Percentiles rank a stretch among this genome's conserved stretches.
phyloP scores from a whole-genome alignment of 805 yeast genomes.

The Kazachstania psychrophila region DNA sequence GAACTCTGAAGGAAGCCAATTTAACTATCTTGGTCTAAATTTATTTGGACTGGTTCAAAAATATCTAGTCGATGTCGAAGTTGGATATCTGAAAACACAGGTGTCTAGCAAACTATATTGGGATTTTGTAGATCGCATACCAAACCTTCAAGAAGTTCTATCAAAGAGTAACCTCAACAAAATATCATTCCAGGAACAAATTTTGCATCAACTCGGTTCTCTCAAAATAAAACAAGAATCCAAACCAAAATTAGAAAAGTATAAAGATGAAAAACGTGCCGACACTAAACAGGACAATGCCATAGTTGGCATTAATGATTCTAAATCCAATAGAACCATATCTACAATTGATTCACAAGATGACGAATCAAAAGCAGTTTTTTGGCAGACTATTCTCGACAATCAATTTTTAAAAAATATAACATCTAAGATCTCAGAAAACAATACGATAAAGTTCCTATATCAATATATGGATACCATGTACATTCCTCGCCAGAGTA shows the following conservation, averaged over 20 bases:
- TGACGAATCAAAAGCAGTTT: too few species aligned
- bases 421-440: too few species aligned
- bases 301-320: too few species aligned
- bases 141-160: slow-evolving; percentile 8
- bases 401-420: too few species aligned
- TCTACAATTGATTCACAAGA: too few species aligned
- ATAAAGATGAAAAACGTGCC: neutral
- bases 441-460: neutral
- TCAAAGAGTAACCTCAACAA: slow-evolving; percentile 1
- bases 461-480: neutral
- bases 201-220: slow-evolving; percentile 8
- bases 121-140: slow-evolving; percentile 10
- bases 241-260: too few species aligned
- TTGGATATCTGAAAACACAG: slow-evolving; percentile 6
- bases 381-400: too few species aligned
- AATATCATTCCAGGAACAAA: slow-evolving; percentile 6
- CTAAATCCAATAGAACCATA: too few species aligned
- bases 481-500: neutral
- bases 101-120: slow-evolving; percentile 10
- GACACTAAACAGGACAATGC: too few species aligned
- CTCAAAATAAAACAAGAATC: too few species aligned
- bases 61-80: slow-evolving; percentile 13
- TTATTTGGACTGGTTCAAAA: slow-evolving; percentile 5
- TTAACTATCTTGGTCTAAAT: neutral
- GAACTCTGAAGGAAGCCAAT: neutral